Evolutionary conservation across 768 basidiomycete species (phyloP).

Genomic region (Guyanaporus albipodus): DNA sequence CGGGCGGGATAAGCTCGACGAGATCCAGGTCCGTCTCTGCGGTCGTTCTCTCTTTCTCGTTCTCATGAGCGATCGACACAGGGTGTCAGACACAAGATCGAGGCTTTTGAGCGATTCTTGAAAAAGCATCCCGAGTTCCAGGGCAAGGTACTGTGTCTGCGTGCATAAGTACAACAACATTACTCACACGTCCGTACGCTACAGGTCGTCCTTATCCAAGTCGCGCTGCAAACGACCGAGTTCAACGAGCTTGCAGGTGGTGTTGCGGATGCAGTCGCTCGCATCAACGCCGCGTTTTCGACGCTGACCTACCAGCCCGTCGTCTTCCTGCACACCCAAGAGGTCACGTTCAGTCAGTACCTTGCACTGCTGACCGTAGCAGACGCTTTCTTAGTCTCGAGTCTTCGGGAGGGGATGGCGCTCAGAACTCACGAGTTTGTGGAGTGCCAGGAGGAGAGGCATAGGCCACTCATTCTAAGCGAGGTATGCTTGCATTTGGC

Average conservation of each 20-base stretch:
- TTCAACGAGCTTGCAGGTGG: constrained; percentile 70
- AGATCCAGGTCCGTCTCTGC: constrained; percentile 52
- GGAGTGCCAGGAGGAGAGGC: constrained; percentile 71
- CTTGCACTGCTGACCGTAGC: constrained; percentile 77
- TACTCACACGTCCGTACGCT: background rate
- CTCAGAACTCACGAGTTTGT: constrained; percentile 77
- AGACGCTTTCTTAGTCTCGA: constrained; percentile 82
- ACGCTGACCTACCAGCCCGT: constrained; percentile 85
- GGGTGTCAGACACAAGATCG: constrained; percentile 80
- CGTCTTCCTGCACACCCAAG: constrained; percentile 81
- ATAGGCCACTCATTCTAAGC: constrained; percentile 71
- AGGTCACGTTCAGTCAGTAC: constrained; percentile 83
- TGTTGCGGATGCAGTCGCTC: constrained; percentile 67
- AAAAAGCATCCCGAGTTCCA: constrained; percentile 77
- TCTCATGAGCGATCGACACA: constrained; percentile 14
- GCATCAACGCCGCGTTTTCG: constrained; percentile 80
- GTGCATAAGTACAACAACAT: background rate
- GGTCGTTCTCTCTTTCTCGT: background rate
- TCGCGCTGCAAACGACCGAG: constrained; percentile 79
- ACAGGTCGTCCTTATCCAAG: constrained; percentile 81
- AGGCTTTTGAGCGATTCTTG: constrained; percentile 79
- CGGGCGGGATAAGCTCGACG: constrained; percentile 85
- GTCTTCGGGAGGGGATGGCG: constrained; percentile 87
- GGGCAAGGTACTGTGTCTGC: constrained; percentile 47
- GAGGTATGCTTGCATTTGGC: constrained; percentile 45